Evolutionary conservation across 1,139 yeast species (phyloP), one percentile per base, ranked within the genome.

Genomic region (Blastobotrys serpentis): DNA sequence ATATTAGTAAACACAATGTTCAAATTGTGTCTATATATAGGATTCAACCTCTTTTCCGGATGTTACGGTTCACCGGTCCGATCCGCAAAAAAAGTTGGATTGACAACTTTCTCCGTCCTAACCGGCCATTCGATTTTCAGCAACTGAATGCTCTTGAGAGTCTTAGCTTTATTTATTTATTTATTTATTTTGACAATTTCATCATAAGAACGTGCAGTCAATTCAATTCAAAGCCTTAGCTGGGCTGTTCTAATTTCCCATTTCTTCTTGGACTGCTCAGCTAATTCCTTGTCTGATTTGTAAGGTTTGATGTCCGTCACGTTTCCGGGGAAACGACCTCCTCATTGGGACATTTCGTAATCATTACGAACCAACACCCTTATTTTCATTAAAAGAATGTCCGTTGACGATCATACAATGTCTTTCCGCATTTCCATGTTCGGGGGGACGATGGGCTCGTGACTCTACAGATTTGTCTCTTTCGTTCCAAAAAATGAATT

Each of bases 21-120:
- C 32, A 29, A 29, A 29, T 29, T 14, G 32, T 11, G 13, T 29
- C 32, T 29, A 29, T 29, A 29, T 29, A 29, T 29, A 29, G 32
- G 4, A 10, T 11, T 29, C 13, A 4, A 29, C 4, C 4, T 4
- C 7, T 11, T 11, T 4, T 11, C 32, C 32, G 32, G 32, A 29
- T 7, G 32, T 6, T 11, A 29, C 32, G 32, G 32, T 29, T 29
- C 14, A 11, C 32, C 32, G 32, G 32, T 29, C 32, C 32, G 32
- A 11, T 29, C 32, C 32, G 32, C 32, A 23, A 23, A 23, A 23
- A 23, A 10, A 23, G n/a, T n/a, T n/a, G n/a, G n/a, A n/a, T n/a
- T n/a, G n/a, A 23, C 26, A 23, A 23, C 26, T 23, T 23, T 14
- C 13, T 29, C 32, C 32, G 32, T 29, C n/a, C 7, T 29, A 29